A percentile compares a stretch with the other conserved stretches of the same genome.
phyloP scores from a whole-genome alignment of 1,284 basidiomycete genomes.

The Gymnopus androsaceus region DNA sequence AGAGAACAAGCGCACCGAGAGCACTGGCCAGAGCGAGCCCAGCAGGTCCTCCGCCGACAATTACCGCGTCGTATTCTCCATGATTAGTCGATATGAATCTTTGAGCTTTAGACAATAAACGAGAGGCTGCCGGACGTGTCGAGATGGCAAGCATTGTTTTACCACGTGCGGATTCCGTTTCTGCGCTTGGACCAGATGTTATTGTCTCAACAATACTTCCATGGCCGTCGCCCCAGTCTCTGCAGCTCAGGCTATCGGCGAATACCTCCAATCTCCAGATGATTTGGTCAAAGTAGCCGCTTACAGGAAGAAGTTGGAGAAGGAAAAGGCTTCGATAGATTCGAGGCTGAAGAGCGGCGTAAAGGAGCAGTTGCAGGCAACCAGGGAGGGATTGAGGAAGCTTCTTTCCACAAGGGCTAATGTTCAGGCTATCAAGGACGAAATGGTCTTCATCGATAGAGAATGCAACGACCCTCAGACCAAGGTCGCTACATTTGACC shows the following conservation, averaged over 20 bases:
- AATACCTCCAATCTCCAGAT: conserved; percentile 90
- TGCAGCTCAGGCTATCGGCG: conserved; percentile 80
- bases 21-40: conserved; percentile 90
- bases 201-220: conserved; percentile 5
- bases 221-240: conserved; percentile 62
- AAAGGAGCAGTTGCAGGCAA: conserved; percentile 92
- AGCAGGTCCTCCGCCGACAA: conserved; percentile 93
- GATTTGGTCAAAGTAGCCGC: conserved; percentile 89
- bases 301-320: conserved; percentile 92
- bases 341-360: conserved; percentile 90
- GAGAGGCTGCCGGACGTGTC: neutral
- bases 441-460: conserved; percentile 88
- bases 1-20: conserved; percentile 57
- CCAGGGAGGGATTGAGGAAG: conserved; percentile 86
- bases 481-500: conserved; percentile 82
- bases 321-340: conserved; percentile 96
- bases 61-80: conserved; percentile 80
- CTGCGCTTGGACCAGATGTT: neutral
- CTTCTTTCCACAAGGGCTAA: conserved; percentile 82
- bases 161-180: neutral
- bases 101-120: neutral
- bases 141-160: neutral
- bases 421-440: conserved; percentile 87
- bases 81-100: conserved; percentile 19
- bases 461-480: conserved; percentile 75